Evolutionary conservation across 2,329 filamentous ascomycete species (phyloP).

Genomic region (Basipetospora chlamydospora): DNA sequence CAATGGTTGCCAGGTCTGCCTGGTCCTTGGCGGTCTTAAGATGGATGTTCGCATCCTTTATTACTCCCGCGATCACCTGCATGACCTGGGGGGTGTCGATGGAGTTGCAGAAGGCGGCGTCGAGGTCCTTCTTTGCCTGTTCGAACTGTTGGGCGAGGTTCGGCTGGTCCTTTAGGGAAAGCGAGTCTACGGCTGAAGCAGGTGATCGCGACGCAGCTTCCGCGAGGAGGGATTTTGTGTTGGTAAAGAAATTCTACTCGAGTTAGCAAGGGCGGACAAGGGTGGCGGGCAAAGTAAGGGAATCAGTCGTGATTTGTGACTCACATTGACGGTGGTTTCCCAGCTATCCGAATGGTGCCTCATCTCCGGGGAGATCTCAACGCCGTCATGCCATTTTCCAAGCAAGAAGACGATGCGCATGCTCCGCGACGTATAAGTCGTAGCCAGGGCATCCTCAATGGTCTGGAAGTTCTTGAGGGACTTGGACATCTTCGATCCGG

Average conservation of each 20-base stretch:
- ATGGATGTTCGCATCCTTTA: slow-evolving; percentile 60
- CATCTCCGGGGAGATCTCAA: slow-evolving; percentile 80
- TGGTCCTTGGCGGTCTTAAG: slow-evolving; percentile 31
- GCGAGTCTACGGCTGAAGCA: slow-evolving; percentile 17
- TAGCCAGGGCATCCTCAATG: slow-evolving; percentile 64
- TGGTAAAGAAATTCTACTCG: slow-evolving; percentile 41
- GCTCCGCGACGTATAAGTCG: slow-evolving; percentile 59
- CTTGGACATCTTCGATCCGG: slow-evolving; percentile 92
- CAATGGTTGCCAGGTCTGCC: slow-evolving; percentile 30
- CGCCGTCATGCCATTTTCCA: slow-evolving; percentile 77
- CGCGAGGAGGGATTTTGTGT: slow-evolving; percentile 37
- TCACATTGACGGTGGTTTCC: slow-evolving; percentile 61
- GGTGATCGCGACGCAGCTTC: slow-evolving; percentile 22
- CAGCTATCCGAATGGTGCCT: slow-evolving; percentile 59
- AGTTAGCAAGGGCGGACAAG: slow-evolving; percentile 9
- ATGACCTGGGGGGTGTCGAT: slow-evolving; percentile 77
- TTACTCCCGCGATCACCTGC: slow-evolving; percentile 61
- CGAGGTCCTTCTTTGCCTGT: slow-evolving; percentile 38
- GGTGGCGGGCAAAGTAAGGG: not conserved
- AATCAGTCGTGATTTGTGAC: slow-evolving; percentile 10
- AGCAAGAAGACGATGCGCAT: slow-evolving; percentile 79
- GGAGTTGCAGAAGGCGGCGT: slow-evolving; percentile 58
- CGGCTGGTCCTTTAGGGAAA: slow-evolving; percentile 21
- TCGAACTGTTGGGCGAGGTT: slow-evolving; percentile 18
- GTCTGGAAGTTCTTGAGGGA: slow-evolving; percentile 92